Base-by-base conservation (phyloP, 2,329 filamentous ascomycete species). In the Stagonosporopsis cucurbitacearum region DNA sequence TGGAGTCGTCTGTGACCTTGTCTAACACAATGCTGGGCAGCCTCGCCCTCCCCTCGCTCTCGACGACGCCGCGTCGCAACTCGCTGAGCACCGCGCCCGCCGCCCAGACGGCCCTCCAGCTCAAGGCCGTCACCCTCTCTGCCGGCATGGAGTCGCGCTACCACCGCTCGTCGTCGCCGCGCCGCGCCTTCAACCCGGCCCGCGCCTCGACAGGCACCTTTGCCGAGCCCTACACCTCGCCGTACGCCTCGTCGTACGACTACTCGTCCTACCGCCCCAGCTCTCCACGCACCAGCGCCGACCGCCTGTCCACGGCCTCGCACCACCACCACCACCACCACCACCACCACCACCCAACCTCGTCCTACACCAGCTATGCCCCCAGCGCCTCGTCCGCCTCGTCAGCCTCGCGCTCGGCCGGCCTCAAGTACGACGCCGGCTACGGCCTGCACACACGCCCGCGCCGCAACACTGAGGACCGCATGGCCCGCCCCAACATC, bases 381-480 rank as follows among this genome's bases (percentile, higher is more conserved):
- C 67, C 69, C 37, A 67, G 46, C 25, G 25, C 25, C 25, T 5
- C 9, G 9, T 26, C 25, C 25, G 25, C 25, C 25, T 26, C 25
- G 25, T 5, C 25, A 9, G 51, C 64, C 56, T 68, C 71, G 8
- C 69, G 72, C 23, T 40, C 62, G 6, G 63, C 56, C 41, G 69
- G 57, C 45, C 51, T 68, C 63, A 75, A 75, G 46, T 77, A 77
- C 64, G 78, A 80, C 60, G 68, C 76, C 8, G 42, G 13, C 44
- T 81, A 81, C 69, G 69, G 74, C 7, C 25, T 32, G 1, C 20
- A 25, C 32, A 76, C 78, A 41, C 72, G 80, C 54, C 79, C 79
- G 4, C 75, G 80, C 30, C 71, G 79, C 7, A 79, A 78, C 37
- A 81, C 79, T 7, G 72, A 76, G 61, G 78, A 70, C 53, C 66